Base-by-base conservation (phyloP, 2,329 filamentous ascomycete species). In the Myriosclerotinia scirpicola region DNA sequence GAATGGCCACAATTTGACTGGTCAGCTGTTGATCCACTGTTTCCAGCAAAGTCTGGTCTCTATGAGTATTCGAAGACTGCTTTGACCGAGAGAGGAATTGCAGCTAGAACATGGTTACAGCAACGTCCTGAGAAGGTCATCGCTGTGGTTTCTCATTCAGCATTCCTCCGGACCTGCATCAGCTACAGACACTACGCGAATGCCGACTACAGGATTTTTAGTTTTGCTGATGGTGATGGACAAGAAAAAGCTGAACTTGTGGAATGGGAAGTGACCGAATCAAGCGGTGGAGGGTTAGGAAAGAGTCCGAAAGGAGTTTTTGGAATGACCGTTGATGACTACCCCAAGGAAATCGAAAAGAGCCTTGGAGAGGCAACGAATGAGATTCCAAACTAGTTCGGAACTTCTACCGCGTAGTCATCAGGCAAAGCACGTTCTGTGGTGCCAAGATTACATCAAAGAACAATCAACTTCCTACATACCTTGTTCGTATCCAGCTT, bases 1-100 rank as follows among this genome's bases (percentile, higher is more conserved):
- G 74, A 75, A 56, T 77, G 74, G 73, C 73, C 74, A 6, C 72
- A 76, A 42, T 76, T 76, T 59, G 72, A 77, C 63, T 77, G 75
- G 75, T 70, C 70, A 36, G 48, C 54, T 26, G 71, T 76, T 11
- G 75, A 77, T 55, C 74, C 75, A 7, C 22, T 59, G 22, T 77
- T 70, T 61, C 75, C 75, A 22, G 30, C 67, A 2, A 76, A 75
- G 54, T 70, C 67, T n/a, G 75, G 75, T 14, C 26, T 76, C 1
- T 77, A 76, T 65, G 72, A 68, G 38, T 75, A 67, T 61, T 73
- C 72, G 2, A 69, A 68, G 22, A 40, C 63, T 5, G 73, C 69
- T 2, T 40, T 77, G 56, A 72, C 56, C 20, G 11, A 70, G 42
- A 63, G 75, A 64, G 75, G 74, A 14, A 66, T 72, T 52, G 69